Evolutionary conservation across 2,329 filamentous ascomycete species (phyloP).

Genomic region (Trichoderma sp.): DNA sequence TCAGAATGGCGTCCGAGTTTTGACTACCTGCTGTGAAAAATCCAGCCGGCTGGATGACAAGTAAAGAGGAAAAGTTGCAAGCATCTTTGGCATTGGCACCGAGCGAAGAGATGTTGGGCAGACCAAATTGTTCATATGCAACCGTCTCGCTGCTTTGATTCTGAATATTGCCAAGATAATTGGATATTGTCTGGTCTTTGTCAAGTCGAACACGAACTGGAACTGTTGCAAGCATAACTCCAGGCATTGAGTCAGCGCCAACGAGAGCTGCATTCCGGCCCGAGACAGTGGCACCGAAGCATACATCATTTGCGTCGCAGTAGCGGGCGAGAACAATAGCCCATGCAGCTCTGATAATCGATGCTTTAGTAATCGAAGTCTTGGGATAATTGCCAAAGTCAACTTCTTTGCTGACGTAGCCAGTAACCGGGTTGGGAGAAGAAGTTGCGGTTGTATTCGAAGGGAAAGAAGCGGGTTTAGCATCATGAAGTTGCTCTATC

Average conservation of each 20-base stretch:
- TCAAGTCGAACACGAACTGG: constrained; percentile 2
- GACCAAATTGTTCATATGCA: constrained; percentile 27
- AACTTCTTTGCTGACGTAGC: not conserved
- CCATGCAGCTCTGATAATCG: constrained; percentile 25
- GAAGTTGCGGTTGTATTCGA: not conserved
- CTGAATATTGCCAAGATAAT: constrained; percentile 26
- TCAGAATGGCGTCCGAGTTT: not conserved
- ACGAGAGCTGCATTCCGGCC: constrained; percentile 14
- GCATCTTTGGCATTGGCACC: constrained; percentile 18
- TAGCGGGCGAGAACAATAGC: constrained; percentile 22
- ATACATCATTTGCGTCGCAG: constrained; percentile 17
- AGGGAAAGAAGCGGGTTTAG: not conserved
- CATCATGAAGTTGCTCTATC: not conserved
- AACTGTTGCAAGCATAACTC: constrained; percentile 7
- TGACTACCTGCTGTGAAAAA: not conserved
- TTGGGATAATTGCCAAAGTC: not conserved
- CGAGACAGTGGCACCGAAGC: constrained; percentile 25
- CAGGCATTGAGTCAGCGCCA: constrained; percentile 5
- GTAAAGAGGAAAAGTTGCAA: constrained; percentile 15
- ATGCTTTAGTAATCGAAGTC: constrained; percentile 18
- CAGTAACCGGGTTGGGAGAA: not conserved
- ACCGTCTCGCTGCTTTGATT: constrained; percentile 25
- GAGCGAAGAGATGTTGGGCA: constrained; percentile 29
- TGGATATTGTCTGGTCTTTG: not conserved
- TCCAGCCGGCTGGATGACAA: constrained; percentile 18